Evolutionary conservation across 176 grass and related monocot species (phyloP).

Genomic region (Phoenix dactylifera): DNA sequence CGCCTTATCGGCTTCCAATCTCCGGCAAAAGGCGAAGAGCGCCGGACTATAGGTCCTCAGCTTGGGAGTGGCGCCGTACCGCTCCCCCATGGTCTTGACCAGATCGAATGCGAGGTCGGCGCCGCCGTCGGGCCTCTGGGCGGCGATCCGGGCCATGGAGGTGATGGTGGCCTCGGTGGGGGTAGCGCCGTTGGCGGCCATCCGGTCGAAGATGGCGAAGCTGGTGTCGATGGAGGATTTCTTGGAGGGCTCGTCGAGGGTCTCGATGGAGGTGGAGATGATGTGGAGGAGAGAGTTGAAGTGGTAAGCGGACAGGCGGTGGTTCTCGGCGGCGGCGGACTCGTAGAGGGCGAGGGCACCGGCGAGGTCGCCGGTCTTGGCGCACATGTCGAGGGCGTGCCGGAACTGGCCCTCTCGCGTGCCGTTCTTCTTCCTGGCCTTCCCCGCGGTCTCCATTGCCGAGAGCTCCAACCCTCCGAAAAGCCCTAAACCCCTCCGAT

Average conservation of each 20-base stretch:
- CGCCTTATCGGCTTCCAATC: constrained; percentile 39
- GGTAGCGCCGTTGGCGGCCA: constrained; percentile 20
- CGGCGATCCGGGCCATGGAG: constrained; percentile 32
- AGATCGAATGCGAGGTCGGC: constrained; percentile 59
- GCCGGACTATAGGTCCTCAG: constrained; percentile 71
- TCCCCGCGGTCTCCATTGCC: background rate
- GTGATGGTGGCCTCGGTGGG: constrained; percentile 32
- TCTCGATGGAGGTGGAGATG: constrained; percentile 13
- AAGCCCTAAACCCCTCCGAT: too few species aligned
- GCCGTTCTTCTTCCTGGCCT: constrained; percentile 4
- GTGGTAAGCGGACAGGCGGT: constrained; percentile 53
- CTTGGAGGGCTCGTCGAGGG: constrained; percentile 8
- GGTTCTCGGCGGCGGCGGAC: background rate
- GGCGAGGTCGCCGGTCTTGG: constrained; percentile 25
- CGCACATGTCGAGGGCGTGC: constrained; percentile 5
- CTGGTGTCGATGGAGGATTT: constrained; percentile 13
- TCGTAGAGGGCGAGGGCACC: constrained; percentile 15
- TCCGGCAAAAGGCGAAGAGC: constrained; percentile 43
- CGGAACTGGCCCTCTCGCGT: constrained; percentile 11
- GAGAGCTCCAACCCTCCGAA: too few species aligned
- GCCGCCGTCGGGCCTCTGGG: constrained; percentile 6
- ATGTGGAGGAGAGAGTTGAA: constrained; percentile 71
- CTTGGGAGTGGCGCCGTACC: constrained; percentile 43
- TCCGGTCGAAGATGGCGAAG: constrained; percentile 32
- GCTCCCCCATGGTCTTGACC: constrained; percentile 58